A percentile compares a stretch with the other conserved stretches of the same genome.
These are phyloP conservation scores for Calycina marina DNA, from an alignment of 2,329 filamentous ascomycete genomes.

Conservation along the genomic window DNA sequence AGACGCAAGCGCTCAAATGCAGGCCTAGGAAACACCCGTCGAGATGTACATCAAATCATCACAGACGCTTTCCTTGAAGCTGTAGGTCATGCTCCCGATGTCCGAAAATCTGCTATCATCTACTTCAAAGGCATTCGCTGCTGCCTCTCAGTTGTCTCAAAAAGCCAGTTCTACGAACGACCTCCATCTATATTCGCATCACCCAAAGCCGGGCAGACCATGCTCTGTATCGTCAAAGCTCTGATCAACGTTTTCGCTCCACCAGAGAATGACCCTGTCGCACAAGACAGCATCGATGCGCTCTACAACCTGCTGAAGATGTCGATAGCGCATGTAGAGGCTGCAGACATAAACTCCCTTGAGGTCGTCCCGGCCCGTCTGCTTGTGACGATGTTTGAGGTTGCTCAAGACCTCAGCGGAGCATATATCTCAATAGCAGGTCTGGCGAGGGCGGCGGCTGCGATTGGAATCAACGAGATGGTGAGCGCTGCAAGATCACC, in stretches of 20 bases:
- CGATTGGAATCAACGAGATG: slow-evolving; percentile 8
- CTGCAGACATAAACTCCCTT: slow-evolving; percentile 8
- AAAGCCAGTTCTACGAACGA: slow-evolving; percentile 5
- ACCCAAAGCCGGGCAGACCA: slow-evolving; percentile 7
- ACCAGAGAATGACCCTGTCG: not conserved
- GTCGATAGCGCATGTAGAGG: slow-evolving; percentile 9
- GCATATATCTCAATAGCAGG: slow-evolving; percentile 11
- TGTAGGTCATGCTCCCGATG: slow-evolving; percentile 6
- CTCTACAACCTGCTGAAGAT: slow-evolving; percentile 9
- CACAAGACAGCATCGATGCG: slow-evolving; percentile 1
- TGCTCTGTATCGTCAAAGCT: slow-evolving; percentile 8
- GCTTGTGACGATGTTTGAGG: slow-evolving; percentile 10
- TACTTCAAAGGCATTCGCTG: slow-evolving; percentile 9
- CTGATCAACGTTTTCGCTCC: slow-evolving; percentile 6
- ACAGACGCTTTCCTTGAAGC: not conserved
- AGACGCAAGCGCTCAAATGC: not conserved
- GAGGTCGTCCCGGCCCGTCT: slow-evolving; percentile 9
- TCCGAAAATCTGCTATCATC: slow-evolving; percentile 4
- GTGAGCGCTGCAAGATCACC: not conserved
- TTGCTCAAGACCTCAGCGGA: slow-evolving; percentile 9
- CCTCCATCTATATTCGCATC: slow-evolving; percentile 3
- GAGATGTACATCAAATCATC: not conserved
- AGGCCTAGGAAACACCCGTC: not conserved
- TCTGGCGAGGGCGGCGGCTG: slow-evolving; percentile 8
- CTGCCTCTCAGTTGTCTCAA: slow-evolving; percentile 11